phyloP scores from a whole-genome alignment of 2,329 filamentous ascomycete genomes.

The Claviceps sp. region DNA sequence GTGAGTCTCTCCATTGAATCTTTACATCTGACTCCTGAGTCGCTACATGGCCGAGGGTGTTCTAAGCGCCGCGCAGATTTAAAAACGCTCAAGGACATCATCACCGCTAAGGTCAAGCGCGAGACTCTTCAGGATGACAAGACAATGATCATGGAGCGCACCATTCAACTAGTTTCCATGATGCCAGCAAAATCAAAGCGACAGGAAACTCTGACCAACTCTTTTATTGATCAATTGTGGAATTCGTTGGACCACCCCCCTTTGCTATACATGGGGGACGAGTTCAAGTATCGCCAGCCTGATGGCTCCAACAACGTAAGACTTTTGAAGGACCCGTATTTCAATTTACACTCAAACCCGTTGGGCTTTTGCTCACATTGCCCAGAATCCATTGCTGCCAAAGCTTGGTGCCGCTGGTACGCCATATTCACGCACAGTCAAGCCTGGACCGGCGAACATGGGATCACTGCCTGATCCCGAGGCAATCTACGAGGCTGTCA shows the following conservation, averaged over 20 bases:
- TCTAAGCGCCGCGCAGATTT: conserved; percentile 30
- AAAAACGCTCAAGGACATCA: conserved; percentile 46
- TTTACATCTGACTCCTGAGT: background rate
- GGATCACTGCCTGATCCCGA: conserved; percentile 55
- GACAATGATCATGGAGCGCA: conserved; percentile 62
- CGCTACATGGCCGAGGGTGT: background rate
- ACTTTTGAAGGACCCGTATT: background rate
- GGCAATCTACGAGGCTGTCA: conserved; percentile 48
- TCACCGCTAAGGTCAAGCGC: conserved; percentile 50
- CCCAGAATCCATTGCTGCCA: conserved; percentile 50
- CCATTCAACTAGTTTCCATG: conserved; percentile 56
- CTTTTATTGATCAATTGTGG: conserved; percentile 59
- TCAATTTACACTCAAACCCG: conserved; percentile 8
- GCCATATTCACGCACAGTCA: conserved; percentile 51
- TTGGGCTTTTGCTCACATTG: conserved; percentile 14
- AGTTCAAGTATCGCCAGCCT: conserved; percentile 52
- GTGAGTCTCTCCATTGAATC: conserved; percentile 15
- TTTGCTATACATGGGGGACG: conserved; percentile 46
- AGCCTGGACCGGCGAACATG: conserved; percentile 43
- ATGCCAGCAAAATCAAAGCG: conserved; percentile 49
- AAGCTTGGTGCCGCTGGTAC: conserved; percentile 54
- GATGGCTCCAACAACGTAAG: conserved; percentile 57
- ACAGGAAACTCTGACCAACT: conserved; percentile 49
- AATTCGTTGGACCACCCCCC: conserved; percentile 60
- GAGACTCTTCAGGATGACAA: conserved; percentile 56